Evolutionary conservation across 805 yeast genomes (phyloP).

Genomic region (Saccharomycopsis fodiens): DNA sequence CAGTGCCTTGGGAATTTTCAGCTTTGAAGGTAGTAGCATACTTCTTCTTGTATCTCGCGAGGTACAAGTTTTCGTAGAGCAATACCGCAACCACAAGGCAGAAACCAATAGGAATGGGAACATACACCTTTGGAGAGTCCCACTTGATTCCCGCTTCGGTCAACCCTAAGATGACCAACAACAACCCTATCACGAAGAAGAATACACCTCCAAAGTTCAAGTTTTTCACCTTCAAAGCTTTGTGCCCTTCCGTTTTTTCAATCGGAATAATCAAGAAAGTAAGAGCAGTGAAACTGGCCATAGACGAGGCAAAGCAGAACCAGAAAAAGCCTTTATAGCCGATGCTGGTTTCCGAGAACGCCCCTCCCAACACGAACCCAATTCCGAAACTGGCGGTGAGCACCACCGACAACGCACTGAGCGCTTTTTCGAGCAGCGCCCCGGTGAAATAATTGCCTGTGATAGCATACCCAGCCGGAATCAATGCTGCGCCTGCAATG

Average conservation of each 20-base stretch:
- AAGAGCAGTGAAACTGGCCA: constrained; percentile 28
- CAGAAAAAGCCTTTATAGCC: constrained; percentile 36
- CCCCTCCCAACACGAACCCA: constrained; percentile 39
- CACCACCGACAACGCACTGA: constrained; percentile 31
- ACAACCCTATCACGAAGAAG: constrained; percentile 35
- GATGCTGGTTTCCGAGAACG: constrained; percentile 25
- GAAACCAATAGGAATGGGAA: constrained; percentile 52
- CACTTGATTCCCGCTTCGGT: constrained; percentile 15
- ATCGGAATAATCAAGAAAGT: constrained; percentile 23
- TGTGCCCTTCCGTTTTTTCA: constrained; percentile 23
- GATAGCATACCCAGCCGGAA: constrained; percentile 33
- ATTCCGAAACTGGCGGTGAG: constrained; percentile 26
- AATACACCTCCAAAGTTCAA: constrained; percentile 32
- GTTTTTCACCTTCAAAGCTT: constrained; percentile 23
- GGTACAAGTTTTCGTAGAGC: constrained; percentile 10
- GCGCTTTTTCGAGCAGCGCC: constrained; percentile 24
- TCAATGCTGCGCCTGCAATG: constrained; percentile 33
- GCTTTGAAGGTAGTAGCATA: not conserved
- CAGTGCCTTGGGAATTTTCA: too few relatives aligned
- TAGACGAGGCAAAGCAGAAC: constrained; percentile 34
- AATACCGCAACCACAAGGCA: constrained; percentile 42
- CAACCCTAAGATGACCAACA: too few relatives aligned
- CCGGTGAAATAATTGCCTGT: constrained; percentile 28
- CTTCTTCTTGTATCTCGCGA: not conserved
- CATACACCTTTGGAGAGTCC: constrained; percentile 23